Conservation (phyloP, 2,329 filamentous ascomycete species). For the Dactylellina haptotyla region DNA sequence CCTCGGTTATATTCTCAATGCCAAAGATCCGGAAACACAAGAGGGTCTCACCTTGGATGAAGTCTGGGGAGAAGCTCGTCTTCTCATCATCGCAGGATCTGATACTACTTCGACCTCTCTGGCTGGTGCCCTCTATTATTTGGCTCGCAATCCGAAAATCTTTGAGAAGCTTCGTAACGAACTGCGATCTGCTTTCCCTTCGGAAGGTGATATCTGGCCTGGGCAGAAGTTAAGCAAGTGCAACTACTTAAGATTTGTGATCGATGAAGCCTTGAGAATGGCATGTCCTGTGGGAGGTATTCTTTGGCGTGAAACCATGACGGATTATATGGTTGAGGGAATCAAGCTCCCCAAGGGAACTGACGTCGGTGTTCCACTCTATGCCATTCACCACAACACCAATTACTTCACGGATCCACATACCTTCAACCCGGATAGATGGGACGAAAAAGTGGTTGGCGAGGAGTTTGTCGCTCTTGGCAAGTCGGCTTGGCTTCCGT, state of each 20-base stretch:
- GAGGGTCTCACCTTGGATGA: conserved; percentile 73
- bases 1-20: conserved; percentile 78
- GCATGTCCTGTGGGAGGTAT: conserved; percentile 71
- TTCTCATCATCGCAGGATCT: conserved; percentile 65
- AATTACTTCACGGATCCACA: conserved; percentile 71
- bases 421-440: conserved; percentile 72
- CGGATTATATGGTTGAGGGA: conserved; percentile 65
- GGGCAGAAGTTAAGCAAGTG: conserved; percentile 66
- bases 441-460: conserved; percentile 61
- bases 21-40: conserved; percentile 76
- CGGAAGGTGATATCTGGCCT: conserved; percentile 68
- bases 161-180: conserved; percentile 66
- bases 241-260: conserved; percentile 71
- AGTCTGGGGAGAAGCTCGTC: conserved; percentile 76
- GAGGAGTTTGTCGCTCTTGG: conserved; percentile 66
- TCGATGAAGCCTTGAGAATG: conserved; percentile 74
- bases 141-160: conserved; percentile 66
- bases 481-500: conserved; percentile 77
- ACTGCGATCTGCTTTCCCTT: conserved; percentile 66
- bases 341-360: conserved; percentile 68
- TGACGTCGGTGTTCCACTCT: conserved; percentile 73
- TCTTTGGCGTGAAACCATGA: conserved; percentile 69
- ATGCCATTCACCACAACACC: conserved; percentile 74
- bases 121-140: conserved; percentile 71
- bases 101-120: conserved; percentile 76